Conservation (phyloP, 371 early-diverging fungal genomes). For the Lichtheimia ramosa region DNA sequence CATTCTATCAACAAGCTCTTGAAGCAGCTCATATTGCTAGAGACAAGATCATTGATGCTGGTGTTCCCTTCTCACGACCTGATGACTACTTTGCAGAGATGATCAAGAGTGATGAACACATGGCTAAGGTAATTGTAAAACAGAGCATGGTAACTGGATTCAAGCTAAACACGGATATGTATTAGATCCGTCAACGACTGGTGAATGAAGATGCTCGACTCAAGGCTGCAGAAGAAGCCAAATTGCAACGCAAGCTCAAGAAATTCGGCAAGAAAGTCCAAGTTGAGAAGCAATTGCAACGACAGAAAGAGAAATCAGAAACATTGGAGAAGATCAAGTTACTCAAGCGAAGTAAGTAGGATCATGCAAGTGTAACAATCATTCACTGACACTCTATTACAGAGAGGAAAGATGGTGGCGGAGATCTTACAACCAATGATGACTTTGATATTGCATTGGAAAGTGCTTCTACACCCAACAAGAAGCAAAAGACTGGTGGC, state of each 20-base stretch:
- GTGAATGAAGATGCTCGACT: conserved; percentile 80
- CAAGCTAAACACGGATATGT: too few relatives aligned
- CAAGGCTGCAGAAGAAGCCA: conserved; percentile 84
- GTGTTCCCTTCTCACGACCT: conserved; percentile 81
- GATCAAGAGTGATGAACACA: conserved; percentile 95
- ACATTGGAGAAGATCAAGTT: conserved; percentile 86
- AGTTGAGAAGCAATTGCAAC: conserved; percentile 81
- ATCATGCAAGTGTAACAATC: background rate
- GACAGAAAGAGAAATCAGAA: conserved; percentile 79
- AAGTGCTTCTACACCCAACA: conserved; percentile 47
- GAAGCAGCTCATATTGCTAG: conserved; percentile 76
- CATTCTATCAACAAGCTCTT: conserved; percentile 88
- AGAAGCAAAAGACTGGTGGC: conserved; percentile 26
- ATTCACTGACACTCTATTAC: background rate
- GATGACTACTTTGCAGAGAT: conserved; percentile 97
- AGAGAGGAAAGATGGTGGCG: conserved; percentile 64
- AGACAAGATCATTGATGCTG: conserved; percentile 54
- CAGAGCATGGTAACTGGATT: too few relatives aligned
- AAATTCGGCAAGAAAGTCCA: conserved; percentile 98
- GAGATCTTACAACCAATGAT: conserved; percentile 59
- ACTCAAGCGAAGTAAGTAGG: conserved; percentile 83
- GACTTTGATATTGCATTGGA: conserved; percentile 86
- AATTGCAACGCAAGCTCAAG: conserved; percentile 82
- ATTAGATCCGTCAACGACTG: conserved; percentile 73
- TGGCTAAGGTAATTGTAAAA: conserved; percentile 64